Percentiles rank a stretch among this genome's conserved stretches.
Conservation (phyloP, 768 basidiomycete genomes). For the Mycena pura region DNA sequence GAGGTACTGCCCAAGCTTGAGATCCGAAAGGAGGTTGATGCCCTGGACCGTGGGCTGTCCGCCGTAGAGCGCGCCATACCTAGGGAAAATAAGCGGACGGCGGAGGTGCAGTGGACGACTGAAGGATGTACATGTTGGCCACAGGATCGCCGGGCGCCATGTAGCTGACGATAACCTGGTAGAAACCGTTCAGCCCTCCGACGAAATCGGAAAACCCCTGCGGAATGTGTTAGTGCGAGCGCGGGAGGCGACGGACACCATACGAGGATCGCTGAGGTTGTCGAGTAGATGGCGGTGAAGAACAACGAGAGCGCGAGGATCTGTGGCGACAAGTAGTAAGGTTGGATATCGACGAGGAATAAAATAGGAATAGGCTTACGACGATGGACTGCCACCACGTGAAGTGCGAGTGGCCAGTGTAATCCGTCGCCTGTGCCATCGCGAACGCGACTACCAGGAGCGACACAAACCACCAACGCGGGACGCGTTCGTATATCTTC, state of each 20-base stretch:
- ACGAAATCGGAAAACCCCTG: slow-evolving; percentile 14
- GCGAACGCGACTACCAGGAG: slow-evolving; percentile 28
- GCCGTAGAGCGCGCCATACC: slow-evolving; percentile 32
- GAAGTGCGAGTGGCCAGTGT: slow-evolving; percentile 33
- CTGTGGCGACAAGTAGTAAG: slow-evolving; percentile 29
- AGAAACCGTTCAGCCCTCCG: slow-evolving; percentile 17
- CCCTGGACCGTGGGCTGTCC: slow-evolving; percentile 45
- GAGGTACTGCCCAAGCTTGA: slow-evolving; percentile 45
- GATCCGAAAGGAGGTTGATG: slow-evolving; percentile 47
- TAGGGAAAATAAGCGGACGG: slow-evolving; percentile 5
- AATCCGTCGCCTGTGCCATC: slow-evolving; percentile 35
- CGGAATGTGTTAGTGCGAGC: slow-evolving; percentile 13
- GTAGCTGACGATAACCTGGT: slow-evolving; percentile 16
- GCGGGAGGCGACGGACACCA: slow-evolving; percentile 10
- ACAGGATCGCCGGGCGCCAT: slow-evolving; percentile 35
- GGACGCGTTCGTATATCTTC: slow-evolving; percentile 28
- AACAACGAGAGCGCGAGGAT: slow-evolving; percentile 33
- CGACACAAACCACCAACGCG: slow-evolving; percentile 31
- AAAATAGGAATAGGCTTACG: slow-evolving; percentile 16
- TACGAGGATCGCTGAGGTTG: slow-evolving; percentile 18
- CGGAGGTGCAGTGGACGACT: slow-evolving; percentile 2
- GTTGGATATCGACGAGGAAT: slow-evolving; percentile 13
- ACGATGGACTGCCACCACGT: slow-evolving; percentile 36
- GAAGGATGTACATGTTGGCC: slow-evolving; percentile 40
- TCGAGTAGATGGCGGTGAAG: slow-evolving; percentile 23